These are phyloP conservation scores for Mycena sp. DNA, from an alignment of 1,284 basidiomycete genomes.

Conservation along the genomic window DNA sequence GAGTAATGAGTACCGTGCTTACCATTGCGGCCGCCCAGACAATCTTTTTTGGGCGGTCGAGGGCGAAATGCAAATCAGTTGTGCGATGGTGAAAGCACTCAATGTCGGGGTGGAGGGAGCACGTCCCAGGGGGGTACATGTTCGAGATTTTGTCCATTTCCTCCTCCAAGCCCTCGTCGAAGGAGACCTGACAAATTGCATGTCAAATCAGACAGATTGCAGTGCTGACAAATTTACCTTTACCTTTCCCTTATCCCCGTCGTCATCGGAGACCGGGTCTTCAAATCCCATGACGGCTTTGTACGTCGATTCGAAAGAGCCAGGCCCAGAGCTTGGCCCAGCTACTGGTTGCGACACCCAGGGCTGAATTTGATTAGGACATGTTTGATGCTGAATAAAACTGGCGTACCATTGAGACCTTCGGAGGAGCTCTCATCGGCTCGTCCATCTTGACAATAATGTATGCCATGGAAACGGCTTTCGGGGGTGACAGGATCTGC, in stretches of 20 bases:
- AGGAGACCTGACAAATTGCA: neutral
- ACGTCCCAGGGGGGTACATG: neutral
- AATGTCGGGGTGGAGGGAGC: neutral
- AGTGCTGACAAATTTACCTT: too few relatives aligned
- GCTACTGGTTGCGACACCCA: neutral
- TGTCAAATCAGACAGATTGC: neutral
- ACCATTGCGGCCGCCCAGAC: slow-evolving; percentile 11
- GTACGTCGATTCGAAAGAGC: neutral
- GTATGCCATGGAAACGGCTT: neutral
- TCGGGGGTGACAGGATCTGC: neutral
- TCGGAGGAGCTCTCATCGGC: neutral
- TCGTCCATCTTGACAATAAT: slow-evolving; percentile 13
- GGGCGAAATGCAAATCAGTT: neutral
- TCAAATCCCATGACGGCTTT: neutral
- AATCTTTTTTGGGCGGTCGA: neutral
- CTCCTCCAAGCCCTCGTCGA: slow-evolving; percentile 5
- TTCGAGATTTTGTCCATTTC: neutral
- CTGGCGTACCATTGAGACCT: neutral
- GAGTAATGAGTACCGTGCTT: neutral
- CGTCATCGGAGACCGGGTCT: neutral
- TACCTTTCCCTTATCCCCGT: neutral
- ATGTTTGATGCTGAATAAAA: neutral
- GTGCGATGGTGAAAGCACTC: neutral
- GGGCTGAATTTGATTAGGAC: neutral
- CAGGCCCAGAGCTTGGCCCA: neutral